Evolutionary conservation across 768 basidiomycete species (phyloP), one percentile per base, ranked within the genome.

Genomic region (Fomitopsis pulvina): DNA sequence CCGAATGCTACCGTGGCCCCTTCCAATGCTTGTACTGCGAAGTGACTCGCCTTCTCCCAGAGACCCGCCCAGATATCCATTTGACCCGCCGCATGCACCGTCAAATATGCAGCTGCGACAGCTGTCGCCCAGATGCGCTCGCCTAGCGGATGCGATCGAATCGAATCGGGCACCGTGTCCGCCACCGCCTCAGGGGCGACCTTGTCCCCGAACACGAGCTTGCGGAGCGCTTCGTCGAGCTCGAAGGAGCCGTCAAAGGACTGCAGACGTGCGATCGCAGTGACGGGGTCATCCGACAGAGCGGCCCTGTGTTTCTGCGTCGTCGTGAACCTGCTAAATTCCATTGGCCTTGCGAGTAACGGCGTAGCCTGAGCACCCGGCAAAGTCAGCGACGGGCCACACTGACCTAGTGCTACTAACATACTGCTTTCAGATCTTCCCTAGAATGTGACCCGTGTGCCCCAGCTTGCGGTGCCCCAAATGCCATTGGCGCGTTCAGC

Each of bases 241-340:
- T 55, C n/a, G 59, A 77, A 81, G 0, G 77, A 77, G 0, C 81
- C 81, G 44, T 80, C 74, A 21, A 68, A 67, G 2, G 52, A 40
- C 63, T 30, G 27, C 3, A 49, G 18, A 6, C 37, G 24, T 11
- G 48, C 48, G 10, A 41, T 20, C 2, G 6, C 40, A 10, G 38
- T 43, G 4, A 24, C 6, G 61, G 58, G 37, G 53, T 55, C 9
- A 41, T 37, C 14, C 14, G 30, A 32, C 7, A 16, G 30, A 32
- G n/a, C n/a, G n/a, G n/a, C n/a, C n/a, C n/a, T 32, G 7, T 32
- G 30, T 7, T 32, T 32, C 30, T 32, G 30, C 30, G 7, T 7
- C 8, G 30, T 7, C 16, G 30, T 16, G 30, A 8, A 16, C 16
- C 16, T 32, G 30, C 30, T n/a, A n/a, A n/a, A 32, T 16, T 7